Conservation (phyloP, 1,139 yeast genomes). For the Saccharomycopsis crataegensis region DNA sequence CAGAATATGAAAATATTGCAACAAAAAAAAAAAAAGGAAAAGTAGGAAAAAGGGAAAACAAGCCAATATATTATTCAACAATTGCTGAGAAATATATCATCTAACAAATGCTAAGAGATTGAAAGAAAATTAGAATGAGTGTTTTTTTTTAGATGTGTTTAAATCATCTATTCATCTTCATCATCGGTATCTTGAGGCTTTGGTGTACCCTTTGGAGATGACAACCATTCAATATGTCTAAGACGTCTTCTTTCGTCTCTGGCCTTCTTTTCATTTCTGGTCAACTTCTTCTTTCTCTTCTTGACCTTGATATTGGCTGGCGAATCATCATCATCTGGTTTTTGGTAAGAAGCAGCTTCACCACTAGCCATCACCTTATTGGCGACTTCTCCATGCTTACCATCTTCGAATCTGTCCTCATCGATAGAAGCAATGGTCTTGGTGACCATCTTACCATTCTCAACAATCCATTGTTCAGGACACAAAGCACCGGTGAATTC, state of each 20-base stretch:
- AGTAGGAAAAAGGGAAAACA: too few relatives aligned
- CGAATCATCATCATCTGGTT: slow-evolving; percentile 66
- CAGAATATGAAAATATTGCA: too few relatives aligned
- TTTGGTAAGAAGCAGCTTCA: slow-evolving; percentile 33
- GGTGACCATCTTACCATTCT: slow-evolving; percentile 81
- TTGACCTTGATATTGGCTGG: slow-evolving; percentile 95
- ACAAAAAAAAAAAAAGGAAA: too few relatives aligned
- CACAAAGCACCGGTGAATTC: slow-evolving; percentile 97
- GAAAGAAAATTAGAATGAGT: not conserved
- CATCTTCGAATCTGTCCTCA: slow-evolving; percentile 72
- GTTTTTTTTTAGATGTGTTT: not conserved
- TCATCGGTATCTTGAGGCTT: slow-evolving; percentile 90
- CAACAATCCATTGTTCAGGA: slow-evolving; percentile 98
- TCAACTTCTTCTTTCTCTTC: slow-evolving; percentile 89
- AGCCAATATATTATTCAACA: not conserved
- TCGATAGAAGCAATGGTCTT: slow-evolving; percentile 59
- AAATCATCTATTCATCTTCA: slow-evolving; percentile 34
- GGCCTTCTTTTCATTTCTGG: slow-evolving; percentile 88
- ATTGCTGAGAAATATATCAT: not conserved
- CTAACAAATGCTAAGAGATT: not conserved
- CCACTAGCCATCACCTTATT: slow-evolving; percentile 29
- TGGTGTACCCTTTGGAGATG: slow-evolving; percentile 96
- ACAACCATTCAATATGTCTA: slow-evolving; percentile 91
- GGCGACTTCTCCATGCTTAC: slow-evolving; percentile 37
- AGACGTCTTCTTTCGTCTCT: slow-evolving; percentile 92